Conservation (phyloP, 345 rosid species). For the Ceriops tagal region DNA sequence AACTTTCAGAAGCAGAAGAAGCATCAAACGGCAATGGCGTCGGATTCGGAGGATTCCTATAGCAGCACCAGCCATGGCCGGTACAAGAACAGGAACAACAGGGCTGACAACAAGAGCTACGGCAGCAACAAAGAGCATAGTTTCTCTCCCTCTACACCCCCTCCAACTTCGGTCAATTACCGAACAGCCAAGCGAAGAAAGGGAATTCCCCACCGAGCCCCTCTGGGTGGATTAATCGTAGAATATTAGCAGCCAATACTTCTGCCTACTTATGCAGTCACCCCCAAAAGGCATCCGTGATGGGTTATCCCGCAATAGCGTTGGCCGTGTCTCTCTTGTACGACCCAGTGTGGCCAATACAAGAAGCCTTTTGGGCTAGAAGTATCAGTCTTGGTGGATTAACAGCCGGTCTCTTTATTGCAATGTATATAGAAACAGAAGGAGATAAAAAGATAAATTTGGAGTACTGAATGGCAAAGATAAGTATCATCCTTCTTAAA, state of each 20-base stretch:
- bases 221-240: constrained; percentile 26
- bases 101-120: constrained; percentile 11
- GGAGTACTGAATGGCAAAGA: not conserved
- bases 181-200: constrained; percentile 69
- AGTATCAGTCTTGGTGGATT: not conserved
- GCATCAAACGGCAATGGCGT: constrained; percentile 22
- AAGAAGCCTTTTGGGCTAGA: not conserved
- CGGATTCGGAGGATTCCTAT: constrained; percentile 76
- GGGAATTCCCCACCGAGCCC: constrained; percentile 85
- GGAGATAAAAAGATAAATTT: not conserved
- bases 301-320: not conserved
- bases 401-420: not conserved
- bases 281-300: not conserved
- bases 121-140: constrained; percentile 15
- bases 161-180: constrained; percentile 45
- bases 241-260: not conserved
- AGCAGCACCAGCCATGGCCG: constrained; percentile 49
- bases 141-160: constrained; percentile 63
- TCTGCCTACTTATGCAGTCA: not conserved
- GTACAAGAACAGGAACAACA: constrained; percentile 15
- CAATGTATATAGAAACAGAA: not conserved
- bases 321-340: not conserved
- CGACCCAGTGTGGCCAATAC: not conserved
- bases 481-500: not conserved
- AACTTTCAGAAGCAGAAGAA: constrained; percentile 40